phyloP scores from a whole-genome alignment of 257 asterid genomes.

The Galeopsis tetrahit region DNA sequence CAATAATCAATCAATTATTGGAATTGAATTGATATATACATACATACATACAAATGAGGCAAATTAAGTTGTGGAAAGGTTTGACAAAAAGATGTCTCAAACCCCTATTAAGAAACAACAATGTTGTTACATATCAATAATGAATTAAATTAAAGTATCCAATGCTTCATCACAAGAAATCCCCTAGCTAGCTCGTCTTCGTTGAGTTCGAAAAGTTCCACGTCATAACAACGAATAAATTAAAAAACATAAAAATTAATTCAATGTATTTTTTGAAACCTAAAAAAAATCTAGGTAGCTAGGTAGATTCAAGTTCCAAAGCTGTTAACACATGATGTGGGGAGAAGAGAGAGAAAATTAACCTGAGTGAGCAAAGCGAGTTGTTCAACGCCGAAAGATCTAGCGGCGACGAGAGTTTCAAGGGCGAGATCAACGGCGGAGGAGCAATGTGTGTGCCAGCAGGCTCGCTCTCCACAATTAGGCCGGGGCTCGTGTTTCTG shows the following conservation, averaged over 20 bases:
- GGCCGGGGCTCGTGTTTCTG: slow-evolving; percentile 87
- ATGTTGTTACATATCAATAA: slow-evolving; percentile 39
- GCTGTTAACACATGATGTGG: not conserved
- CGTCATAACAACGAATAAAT: too few species aligned
- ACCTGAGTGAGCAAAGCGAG: slow-evolving; percentile 92
- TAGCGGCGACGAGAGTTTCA: slow-evolving; percentile 81
- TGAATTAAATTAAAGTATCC: not conserved
- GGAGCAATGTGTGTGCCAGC: slow-evolving; percentile 96
- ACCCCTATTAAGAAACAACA: slow-evolving; percentile 41
- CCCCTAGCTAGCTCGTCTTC: too few species aligned
- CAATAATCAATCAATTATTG: too few species aligned
- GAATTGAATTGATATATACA: too few species aligned
- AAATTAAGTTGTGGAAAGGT: slow-evolving; percentile 36
- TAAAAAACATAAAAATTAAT: too few species aligned
- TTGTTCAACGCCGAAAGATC: slow-evolving; percentile 90
- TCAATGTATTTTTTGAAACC: too few species aligned
- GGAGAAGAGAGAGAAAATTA: too few species aligned
- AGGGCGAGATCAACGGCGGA: slow-evolving; percentile 94
- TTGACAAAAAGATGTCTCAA: slow-evolving; percentile 35
- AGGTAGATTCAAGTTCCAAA: slow-evolving; percentile 28
- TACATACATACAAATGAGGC: not conserved
- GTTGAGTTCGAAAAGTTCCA: too few species aligned
- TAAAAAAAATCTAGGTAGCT: slow-evolving; percentile 9
- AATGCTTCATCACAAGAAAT: not conserved
- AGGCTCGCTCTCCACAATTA: slow-evolving; percentile 78